These are phyloP conservation scores for Stagonosporopsis rhizophila DNA, from an alignment of 2,329 filamentous ascomycete species.

Conservation along the genomic window DNA sequence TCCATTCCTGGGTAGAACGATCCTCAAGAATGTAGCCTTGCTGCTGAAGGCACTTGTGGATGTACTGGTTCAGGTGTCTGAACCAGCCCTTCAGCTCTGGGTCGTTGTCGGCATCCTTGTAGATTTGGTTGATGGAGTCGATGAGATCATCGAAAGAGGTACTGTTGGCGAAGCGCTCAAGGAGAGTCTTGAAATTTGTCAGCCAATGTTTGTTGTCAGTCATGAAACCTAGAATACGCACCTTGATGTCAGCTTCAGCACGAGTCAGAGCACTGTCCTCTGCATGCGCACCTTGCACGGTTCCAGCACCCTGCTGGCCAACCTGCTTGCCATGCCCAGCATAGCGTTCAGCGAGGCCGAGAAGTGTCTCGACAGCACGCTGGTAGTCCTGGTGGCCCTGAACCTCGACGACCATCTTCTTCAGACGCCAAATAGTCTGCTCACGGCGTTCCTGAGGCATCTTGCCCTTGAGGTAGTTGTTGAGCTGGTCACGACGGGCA, in stretches of 20 bases:
- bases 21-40: constrained; percentile 92
- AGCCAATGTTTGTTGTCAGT: constrained; percentile 55
- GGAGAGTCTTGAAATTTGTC: constrained; percentile 70
- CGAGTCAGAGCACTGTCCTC: constrained; percentile 67
- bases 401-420: constrained; percentile 97
- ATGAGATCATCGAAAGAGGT: constrained; percentile 89
- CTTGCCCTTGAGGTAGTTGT: constrained; percentile 83
- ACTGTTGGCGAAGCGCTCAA: constrained; percentile 95
- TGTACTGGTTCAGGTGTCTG: constrained; percentile 75
- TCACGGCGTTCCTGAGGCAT: constrained; percentile 92
- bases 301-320: constrained; percentile 68
- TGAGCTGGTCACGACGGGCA: constrained; percentile 60
- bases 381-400: constrained; percentile 95
- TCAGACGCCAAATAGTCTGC: constrained; percentile 88
- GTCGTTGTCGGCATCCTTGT: constrained; percentile 84
- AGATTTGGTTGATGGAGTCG: constrained; percentile 83
- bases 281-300: constrained; percentile 77
- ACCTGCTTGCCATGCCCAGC: constrained; percentile 73
- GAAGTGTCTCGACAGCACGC: constrained; percentile 85
- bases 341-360: constrained; percentile 85
- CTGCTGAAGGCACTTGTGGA: constrained; percentile 84
- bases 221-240: constrained; percentile 56
- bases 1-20: constrained; percentile 79
- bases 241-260: constrained; percentile 81
- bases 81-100: constrained; percentile 91